Conservation (phyloP, 371 early-diverging fungal genomes). For the Apophysomyces trapeziformis region DNA sequence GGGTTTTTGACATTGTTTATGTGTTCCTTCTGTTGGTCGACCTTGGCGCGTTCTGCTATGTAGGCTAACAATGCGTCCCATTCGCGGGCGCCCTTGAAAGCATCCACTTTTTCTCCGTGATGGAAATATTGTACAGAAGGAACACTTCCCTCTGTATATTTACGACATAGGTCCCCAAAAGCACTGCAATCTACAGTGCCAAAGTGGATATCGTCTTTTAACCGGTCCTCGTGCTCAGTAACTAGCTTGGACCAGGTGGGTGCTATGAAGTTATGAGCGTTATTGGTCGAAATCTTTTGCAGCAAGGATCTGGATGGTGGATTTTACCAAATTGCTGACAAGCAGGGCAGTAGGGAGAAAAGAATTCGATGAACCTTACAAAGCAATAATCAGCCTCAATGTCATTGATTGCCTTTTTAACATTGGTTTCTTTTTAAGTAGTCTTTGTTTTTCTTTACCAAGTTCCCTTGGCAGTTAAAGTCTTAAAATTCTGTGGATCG, state of each 20-base stretch:
- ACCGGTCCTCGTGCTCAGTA: slow-evolving; percentile 34
- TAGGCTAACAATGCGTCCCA: slow-evolving; percentile 3
- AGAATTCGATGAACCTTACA: slow-evolving; percentile 47
- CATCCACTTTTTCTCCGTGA: slow-evolving; percentile 62
- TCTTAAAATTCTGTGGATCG: not conserved
- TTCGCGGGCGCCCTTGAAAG: slow-evolving; percentile 21
- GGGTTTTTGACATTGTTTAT: slow-evolving; percentile 5
- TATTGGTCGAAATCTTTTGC: slow-evolving; percentile 28
- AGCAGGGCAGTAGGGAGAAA: slow-evolving; percentile 41
- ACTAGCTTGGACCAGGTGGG: slow-evolving; percentile 57
- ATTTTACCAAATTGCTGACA: slow-evolving; percentile 42
- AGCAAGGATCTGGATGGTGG: not conserved
- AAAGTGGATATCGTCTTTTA: slow-evolving; percentile 60
- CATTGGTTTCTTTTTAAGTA: too few relatives aligned
- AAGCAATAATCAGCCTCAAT: slow-evolving; percentile 4
- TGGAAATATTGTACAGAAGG: slow-evolving; percentile 73
- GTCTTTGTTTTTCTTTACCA: not conserved
- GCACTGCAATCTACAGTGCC: slow-evolving; percentile 79
- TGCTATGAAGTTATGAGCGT: slow-evolving; percentile 29
- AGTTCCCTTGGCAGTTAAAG: not conserved
- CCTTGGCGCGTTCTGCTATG: not conserved
- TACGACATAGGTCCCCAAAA: slow-evolving; percentile 71
- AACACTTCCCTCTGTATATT: slow-evolving; percentile 56
- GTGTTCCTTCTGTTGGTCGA: not conserved
- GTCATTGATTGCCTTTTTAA: not conserved